Percentiles rank a stretch among this genome's conserved stretches.
Evolutionary conservation across 805 yeast genomes (phyloP).

Genomic region (fission yeast (Schizosaccharomyces pombe)): DNA sequence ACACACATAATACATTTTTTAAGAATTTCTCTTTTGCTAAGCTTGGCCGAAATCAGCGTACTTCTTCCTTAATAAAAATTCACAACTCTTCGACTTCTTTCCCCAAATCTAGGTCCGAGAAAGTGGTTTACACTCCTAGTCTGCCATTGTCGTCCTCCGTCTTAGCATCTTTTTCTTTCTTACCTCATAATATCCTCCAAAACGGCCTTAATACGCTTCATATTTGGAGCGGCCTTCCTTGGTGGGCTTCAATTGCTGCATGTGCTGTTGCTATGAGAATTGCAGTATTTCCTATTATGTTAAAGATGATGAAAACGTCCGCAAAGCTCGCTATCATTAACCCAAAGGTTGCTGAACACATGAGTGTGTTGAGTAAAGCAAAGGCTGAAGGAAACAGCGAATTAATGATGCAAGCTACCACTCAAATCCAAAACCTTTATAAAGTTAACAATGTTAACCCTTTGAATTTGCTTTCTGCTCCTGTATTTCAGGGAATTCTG

Average conservation of each 20-base stretch:
- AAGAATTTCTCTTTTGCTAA: too few species aligned
- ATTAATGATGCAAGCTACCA: background rate
- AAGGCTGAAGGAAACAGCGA: conserved; percentile 11
- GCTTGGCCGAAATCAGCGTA: too few species aligned
- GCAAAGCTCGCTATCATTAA: conserved; percentile 56
- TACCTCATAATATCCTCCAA: background rate
- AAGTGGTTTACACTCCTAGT: too few species aligned
- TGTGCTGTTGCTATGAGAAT: conserved; percentile 54
- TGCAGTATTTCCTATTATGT: conserved; percentile 54
- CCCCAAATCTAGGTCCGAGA: too few species aligned
- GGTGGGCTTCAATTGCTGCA: conserved; percentile 83
- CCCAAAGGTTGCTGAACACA: conserved; percentile 40
- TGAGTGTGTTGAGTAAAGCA: conserved; percentile 14
- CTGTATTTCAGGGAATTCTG: conserved; percentile 41
- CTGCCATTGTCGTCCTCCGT: too few species aligned
- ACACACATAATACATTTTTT: too few species aligned
- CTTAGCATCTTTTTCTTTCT: background rate
- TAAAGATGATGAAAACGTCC: conserved; percentile 57
- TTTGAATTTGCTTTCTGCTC: background rate
- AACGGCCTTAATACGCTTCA: conserved; percentile 49
- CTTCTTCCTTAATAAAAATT: too few species aligned
- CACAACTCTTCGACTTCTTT: too few species aligned
- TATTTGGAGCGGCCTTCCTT: conserved; percentile 71
- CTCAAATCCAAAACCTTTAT: background rate
- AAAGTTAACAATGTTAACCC: background rate